A percentile compares a stretch with the other conserved stretches of the same genome.
Evolutionary conservation across 129 eudicot genomes (phyloP).

Genomic region (Calendula officinalis): DNA sequence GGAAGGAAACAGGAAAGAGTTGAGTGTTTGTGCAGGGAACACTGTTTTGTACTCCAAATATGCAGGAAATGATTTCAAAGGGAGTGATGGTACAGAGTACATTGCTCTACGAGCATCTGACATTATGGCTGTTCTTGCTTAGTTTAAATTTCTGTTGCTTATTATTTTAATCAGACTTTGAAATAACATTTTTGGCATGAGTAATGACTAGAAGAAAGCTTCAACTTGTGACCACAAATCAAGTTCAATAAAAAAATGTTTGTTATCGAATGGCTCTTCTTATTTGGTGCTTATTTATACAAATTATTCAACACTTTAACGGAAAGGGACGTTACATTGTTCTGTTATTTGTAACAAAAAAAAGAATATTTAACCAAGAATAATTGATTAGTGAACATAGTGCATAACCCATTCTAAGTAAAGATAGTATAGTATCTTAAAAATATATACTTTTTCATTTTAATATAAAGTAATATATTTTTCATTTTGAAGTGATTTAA

Average conservation of each 20-base stretch:
- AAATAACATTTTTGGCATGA: slow-evolving; percentile 32
- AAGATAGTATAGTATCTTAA: too few species aligned
- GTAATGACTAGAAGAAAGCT: slow-evolving; percentile 9
- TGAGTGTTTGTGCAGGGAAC: slow-evolving; percentile 54
- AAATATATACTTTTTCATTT: too few species aligned
- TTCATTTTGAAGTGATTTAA: too few species aligned
- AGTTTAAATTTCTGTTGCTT: slow-evolving; percentile 16
- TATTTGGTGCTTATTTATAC: too few species aligned
- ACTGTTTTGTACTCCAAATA: slow-evolving; percentile 80
- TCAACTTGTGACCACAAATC: slow-evolving; percentile 5
- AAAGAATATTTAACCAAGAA: too few species aligned
- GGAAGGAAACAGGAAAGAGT: slow-evolving; percentile 71
- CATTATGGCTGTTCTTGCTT: slow-evolving; percentile 72
- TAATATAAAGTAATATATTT: too few species aligned
- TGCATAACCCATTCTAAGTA: too few species aligned
- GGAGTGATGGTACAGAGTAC: slow-evolving; percentile 69
- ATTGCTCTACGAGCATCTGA: slow-evolving; percentile 72
- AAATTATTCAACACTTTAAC: too few species aligned
- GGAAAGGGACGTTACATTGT: too few species aligned
- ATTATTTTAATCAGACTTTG: slow-evolving; percentile 6
- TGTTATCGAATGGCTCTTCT: background rate
- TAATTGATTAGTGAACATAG: too few species aligned
- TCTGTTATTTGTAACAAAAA: too few species aligned
- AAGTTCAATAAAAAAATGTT: slow-evolving; percentile 10
- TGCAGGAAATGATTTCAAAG: slow-evolving; percentile 85